These are phyloP conservation scores for Daldinia sp. DNA, from an alignment of 2,329 filamentous ascomycete species.

Conservation along the genomic window DNA sequence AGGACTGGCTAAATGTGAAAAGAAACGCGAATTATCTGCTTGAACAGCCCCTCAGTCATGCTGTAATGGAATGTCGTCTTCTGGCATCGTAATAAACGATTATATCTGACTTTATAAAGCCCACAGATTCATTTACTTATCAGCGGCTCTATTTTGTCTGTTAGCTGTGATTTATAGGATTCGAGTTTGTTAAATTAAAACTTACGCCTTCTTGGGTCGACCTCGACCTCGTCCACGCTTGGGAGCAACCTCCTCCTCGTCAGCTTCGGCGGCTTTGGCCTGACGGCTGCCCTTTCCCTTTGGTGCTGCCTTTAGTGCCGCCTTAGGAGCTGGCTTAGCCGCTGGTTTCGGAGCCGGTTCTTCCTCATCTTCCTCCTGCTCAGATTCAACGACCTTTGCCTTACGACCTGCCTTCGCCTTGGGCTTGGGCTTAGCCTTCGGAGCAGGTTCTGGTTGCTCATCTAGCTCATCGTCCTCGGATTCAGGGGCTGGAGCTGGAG, in stretches of 20 bases:
- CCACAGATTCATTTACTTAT: not conserved
- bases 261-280: constrained; percentile 39
- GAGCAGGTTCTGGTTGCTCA: constrained; percentile 48
- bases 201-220: constrained; percentile 30
- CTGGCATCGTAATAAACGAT: not conserved
- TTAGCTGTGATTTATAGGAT: not conserved
- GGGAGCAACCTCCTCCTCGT: constrained; percentile 26
- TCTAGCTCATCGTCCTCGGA: constrained; percentile 44
- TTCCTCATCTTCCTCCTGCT: constrained; percentile 42
- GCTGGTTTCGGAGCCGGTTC: constrained; percentile 48
- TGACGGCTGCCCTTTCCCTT: constrained; percentile 51
- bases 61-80: not conserved
- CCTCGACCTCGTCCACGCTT: constrained; percentile 43
- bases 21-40: constrained; percentile 17
- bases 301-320: not conserved
- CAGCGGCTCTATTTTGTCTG: constrained; percentile 5
- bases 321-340: constrained; percentile 14
- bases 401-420: constrained; percentile 44
- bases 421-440: constrained; percentile 44
- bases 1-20: constrained; percentile 12
- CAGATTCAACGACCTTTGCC: constrained; percentile 34
- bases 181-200: not conserved
- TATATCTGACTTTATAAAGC: not conserved
- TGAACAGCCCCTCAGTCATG: not conserved
- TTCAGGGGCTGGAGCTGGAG: constrained; percentile 33